Conservation (phyloP, 2,329 filamentous ascomycete genomes). For the Elsinoe arachidis region DNA sequence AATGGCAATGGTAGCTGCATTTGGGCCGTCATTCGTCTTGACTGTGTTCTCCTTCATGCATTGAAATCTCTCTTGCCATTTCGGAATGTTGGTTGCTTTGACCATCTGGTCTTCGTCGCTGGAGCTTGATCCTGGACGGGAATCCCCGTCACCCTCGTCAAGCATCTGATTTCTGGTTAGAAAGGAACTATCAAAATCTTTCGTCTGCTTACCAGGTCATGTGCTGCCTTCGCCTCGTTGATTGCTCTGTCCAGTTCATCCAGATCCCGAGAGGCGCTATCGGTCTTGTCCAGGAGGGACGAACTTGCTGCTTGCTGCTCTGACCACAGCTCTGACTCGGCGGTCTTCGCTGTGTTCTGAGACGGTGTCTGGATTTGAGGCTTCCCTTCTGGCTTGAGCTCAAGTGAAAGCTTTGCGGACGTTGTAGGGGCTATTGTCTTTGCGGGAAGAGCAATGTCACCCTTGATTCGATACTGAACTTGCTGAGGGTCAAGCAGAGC, state of each 20-base stretch:
- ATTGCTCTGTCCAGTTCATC: conserved; percentile 18
- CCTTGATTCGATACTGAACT: conserved; percentile 51
- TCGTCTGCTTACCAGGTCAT: conserved; percentile 2
- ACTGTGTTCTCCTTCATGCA: conserved; percentile 52
- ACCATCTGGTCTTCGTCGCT: neutral
- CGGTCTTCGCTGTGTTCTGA: conserved; percentile 27
- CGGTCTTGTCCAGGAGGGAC: no score
- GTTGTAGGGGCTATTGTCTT: neutral
- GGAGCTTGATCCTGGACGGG: neutral
- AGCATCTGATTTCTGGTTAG: conserved; percentile 18
- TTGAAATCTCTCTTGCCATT: conserved; percentile 40
- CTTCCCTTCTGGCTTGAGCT: conserved; percentile 42
- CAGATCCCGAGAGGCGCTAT: neutral
- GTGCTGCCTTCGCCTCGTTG: conserved; percentile 22
- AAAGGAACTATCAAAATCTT: neutral
- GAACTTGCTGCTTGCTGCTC: neutral
- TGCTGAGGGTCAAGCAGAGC: conserved; percentile 45
- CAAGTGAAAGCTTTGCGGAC: conserved; percentile 12
- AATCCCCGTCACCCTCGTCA: conserved; percentile 13
- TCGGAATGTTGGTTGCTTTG: neutral
- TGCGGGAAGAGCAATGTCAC: conserved; percentile 24
- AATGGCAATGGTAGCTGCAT: conserved; percentile 64
- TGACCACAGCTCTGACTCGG: neutral
- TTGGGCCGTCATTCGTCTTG: conserved; percentile 51
- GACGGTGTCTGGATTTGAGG: conserved; percentile 34